phyloP scores from a whole-genome alignment of 2,329 filamentous ascomycete genomes.

The Trichoderma sp. region DNA sequence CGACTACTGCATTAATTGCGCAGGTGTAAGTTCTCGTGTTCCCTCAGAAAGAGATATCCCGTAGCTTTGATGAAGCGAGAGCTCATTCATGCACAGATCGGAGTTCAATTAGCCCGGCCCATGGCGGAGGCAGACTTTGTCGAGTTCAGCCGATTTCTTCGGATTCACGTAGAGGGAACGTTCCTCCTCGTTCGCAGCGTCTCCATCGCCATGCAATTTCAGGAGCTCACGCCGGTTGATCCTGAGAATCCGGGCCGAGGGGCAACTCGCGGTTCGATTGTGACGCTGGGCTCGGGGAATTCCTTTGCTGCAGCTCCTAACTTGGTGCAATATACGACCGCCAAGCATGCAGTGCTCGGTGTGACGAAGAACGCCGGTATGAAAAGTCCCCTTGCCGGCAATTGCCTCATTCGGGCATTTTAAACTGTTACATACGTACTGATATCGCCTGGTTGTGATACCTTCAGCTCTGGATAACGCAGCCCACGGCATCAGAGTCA shows the following conservation, averaged over 20 bases:
- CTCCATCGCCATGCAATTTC: constrained; percentile 26
- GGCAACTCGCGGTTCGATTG: constrained; percentile 29
- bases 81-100: constrained; percentile 7
- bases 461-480: constrained; percentile 29
- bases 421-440: background rate
- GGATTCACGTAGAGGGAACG: constrained; percentile 29
- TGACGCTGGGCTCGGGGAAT: constrained; percentile 28
- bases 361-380: constrained; percentile 30
- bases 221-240: constrained; percentile 20
- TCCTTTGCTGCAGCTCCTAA: constrained; percentile 30
- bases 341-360: constrained; percentile 31
- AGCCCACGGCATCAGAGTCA: constrained; percentile 28
- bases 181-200: constrained; percentile 26
- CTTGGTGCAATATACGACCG: constrained; percentile 27
- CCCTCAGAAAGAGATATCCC: background rate
- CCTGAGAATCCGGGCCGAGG: constrained; percentile 20
- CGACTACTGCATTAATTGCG: constrained; percentile 32
- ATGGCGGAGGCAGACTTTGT: constrained; percentile 27
- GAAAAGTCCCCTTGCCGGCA: background rate
- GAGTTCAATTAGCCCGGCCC: constrained; percentile 12
- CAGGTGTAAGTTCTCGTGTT: constrained; percentile 15
- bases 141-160: constrained; percentile 28
- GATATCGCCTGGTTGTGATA: background rate
- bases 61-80: background rate
- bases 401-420: background rate